These are phyloP conservation scores for Phytopythium chamaehyphon DNA, from an alignment of 352 stramenopile species.

Conservation along the genomic window DNA sequence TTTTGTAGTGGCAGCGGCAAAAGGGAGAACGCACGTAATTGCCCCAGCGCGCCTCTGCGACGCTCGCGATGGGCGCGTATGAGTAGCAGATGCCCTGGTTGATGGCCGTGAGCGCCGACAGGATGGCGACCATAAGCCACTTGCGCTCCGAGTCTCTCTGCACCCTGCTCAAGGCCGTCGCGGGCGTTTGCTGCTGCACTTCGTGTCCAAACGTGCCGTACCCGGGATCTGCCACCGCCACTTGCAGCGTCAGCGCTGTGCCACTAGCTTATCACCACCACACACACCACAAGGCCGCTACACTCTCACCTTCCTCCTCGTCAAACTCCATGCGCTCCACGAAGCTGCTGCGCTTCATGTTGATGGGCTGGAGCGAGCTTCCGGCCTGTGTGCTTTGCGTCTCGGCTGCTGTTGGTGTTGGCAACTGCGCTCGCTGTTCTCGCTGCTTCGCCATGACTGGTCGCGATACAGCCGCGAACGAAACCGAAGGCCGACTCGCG, in stretches of 20 bases:
- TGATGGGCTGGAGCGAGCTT: neutral
- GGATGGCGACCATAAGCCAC: slow-evolving; percentile 68
- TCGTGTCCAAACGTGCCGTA: slow-evolving; percentile 3
- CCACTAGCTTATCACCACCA: neutral
- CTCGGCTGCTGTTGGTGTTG: neutral
- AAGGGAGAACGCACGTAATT: slow-evolving; percentile 26
- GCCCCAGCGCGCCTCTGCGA: slow-evolving; percentile 54
- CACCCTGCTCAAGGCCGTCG: neutral
- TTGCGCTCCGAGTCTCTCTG: slow-evolving; percentile 17
- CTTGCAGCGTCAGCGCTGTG: neutral
- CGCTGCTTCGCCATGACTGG: too few relatives aligned
- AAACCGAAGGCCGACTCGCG: too few relatives aligned
- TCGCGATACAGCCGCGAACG: too few relatives aligned
- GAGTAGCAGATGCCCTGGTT: slow-evolving; percentile 81
- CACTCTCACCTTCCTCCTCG: slow-evolving; percentile 1
- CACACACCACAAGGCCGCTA: neutral
- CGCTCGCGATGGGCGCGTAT: slow-evolving; percentile 66
- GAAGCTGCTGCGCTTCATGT: slow-evolving; percentile 6
- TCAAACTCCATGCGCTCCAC: slow-evolving; percentile 8
- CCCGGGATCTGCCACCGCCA: neutral
- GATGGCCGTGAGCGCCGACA: slow-evolving; percentile 55
- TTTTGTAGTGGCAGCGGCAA: neutral
- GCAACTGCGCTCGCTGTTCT: too few relatives aligned
- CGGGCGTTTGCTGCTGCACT: neutral
- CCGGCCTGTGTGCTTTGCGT: neutral